Evolutionary conservation across 2,329 filamentous ascomycete genomes (phyloP), one percentile per base, ranked within the genome.

Genomic region (Curvularia hawaiiensis): DNA sequence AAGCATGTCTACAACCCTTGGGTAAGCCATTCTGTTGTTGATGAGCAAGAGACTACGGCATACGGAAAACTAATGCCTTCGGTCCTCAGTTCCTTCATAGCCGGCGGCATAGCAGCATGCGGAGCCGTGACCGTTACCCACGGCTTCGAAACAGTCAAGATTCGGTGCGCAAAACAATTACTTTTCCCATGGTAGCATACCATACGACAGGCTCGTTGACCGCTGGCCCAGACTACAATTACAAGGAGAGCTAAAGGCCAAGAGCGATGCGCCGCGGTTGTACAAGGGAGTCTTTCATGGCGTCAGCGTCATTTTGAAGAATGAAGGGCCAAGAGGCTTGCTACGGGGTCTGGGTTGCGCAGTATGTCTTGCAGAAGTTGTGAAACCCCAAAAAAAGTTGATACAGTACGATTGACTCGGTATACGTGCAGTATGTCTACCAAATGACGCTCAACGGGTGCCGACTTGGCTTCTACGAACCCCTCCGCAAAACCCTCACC

Each of bases 141-240:
- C 79, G 93, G 93, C 56, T 98, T 98, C 80, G 95, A 99, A 80
- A 98, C 94, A 12, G 92, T 99, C 76, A 99, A 99, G 85, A 98
- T 98, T 75, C 90, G 93, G 90, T 93, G 82, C 74, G 83, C 74
- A 59, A 49, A 50, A 41, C 10, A 41, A 41, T 24, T 20, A 41
- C 40, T 41, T 28, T 28, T 28, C 40, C 12, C 18, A 24, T 50
- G 24, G 43, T 26, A 49, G 20, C 28, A 33, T 8, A 22, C 47
- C 48, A 16, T 46, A n/a, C 40, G 24, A 45, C 52, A 52, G 47
- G 14, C 20, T 28, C 43, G 59, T 67, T 74, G 61, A 74, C 62
- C 41, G 50, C 46, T 50, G 44, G 28, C 38, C 58, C 75, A 93
- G 92, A 71, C 88, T 99, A 85, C 95, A 99, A 81, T 79, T 99